These are phyloP conservation scores for Priceomyces melissophilus DNA, from an alignment of 805 yeast genomes.

Conservation along the genomic window DNA sequence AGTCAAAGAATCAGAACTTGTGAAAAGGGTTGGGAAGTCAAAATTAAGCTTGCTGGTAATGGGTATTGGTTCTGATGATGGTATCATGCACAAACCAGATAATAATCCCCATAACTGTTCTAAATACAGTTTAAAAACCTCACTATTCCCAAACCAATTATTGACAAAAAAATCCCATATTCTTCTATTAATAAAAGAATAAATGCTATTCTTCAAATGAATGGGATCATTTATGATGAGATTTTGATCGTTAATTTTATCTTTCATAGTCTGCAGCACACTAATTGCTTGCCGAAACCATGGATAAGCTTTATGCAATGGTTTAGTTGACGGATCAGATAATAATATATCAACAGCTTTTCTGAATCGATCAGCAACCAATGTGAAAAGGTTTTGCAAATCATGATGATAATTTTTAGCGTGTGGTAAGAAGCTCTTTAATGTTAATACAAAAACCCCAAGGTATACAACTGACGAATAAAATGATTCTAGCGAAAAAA, in stretches of 20 bases:
- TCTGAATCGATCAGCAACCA: constrained; percentile 11
- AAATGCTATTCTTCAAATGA: constrained; percentile 5
- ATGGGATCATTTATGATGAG: constrained; percentile 9
- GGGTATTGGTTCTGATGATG: constrained; percentile 5
- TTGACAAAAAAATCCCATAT: constrained; percentile 16
- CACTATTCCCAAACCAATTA: constrained; percentile 23
- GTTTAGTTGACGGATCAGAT: constrained; percentile 4
- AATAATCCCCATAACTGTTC: constrained; percentile 23
- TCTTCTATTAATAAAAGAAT: not conserved
- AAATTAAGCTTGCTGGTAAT: constrained; percentile 15
- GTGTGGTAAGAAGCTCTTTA: constrained; percentile 10
- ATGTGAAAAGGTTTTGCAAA: constrained; percentile 9
- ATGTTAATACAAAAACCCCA: constrained; percentile 17
- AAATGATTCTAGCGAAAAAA: constrained; percentile 12
- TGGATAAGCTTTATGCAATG: not conserved
- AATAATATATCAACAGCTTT: constrained; percentile 12
- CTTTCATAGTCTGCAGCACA: no score
- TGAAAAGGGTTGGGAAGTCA: constrained; percentile 16
- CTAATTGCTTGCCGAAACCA: not conserved
- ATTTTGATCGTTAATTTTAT: no score
- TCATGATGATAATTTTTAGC: constrained; percentile 8
- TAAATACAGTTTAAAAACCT: constrained; percentile 18
- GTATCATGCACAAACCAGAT: constrained; percentile 11
- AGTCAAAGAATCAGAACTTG: constrained; percentile 11
- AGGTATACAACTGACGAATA: constrained; percentile 17